phyloP scores from a whole-genome alignment of 2,329 filamentous ascomycete species.

The Sclerotinia minor region DNA sequence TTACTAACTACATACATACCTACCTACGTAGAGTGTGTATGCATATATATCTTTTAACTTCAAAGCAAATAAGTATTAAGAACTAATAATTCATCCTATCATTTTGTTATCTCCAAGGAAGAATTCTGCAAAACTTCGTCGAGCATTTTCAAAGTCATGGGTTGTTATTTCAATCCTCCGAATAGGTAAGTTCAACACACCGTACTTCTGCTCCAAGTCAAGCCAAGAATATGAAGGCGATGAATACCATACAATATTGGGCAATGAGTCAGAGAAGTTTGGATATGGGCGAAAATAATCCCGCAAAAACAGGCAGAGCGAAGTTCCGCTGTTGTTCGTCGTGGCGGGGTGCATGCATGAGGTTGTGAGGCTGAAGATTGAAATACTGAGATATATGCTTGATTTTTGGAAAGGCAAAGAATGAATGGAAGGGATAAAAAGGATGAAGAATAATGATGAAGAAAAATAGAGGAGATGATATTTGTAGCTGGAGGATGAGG shows the following conservation, averaged over 20 bases:
- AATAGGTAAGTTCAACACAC: no score
- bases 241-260: background rate
- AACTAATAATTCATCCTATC: no score
- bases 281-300: background rate
- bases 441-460: background rate
- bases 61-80: no score
- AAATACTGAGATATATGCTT: background rate
- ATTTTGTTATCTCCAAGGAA: no score
- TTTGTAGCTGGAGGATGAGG: background rate
- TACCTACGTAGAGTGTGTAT: no score
- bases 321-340: background rate
- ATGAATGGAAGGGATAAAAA: background rate
- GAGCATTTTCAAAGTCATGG: no score
- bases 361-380: conserved; percentile 1
- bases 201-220: background rate
- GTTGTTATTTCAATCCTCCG: no score
- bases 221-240: background rate
- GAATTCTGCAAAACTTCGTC: no score
- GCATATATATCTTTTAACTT: no score
- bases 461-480: background rate
- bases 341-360: conserved; percentile 8
- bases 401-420: background rate
- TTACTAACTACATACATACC: no score
- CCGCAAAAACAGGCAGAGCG: background rate
- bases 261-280: background rate